Percentiles rank a stretch among this genome's conserved stretches.
These are phyloP conservation scores for Alternaria sp. DNA, from an alignment of 2,329 filamentous ascomycete species.

Conservation along the genomic window DNA sequence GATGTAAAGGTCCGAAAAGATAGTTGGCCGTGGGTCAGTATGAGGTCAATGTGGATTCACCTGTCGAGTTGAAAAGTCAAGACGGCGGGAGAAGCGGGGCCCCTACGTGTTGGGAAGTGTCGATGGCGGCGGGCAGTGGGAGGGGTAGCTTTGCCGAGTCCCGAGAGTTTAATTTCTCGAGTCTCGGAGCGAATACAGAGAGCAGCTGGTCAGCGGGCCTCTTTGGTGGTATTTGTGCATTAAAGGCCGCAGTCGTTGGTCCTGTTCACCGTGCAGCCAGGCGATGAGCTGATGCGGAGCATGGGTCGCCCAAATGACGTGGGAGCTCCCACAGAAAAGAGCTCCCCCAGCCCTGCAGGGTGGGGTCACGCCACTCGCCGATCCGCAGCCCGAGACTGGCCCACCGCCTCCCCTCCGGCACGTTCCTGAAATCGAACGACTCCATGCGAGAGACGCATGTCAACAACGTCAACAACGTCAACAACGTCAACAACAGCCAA, in stretches of 20 bases:
- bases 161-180: neutral
- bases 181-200: slow-evolving; percentile 1
- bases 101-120: slow-evolving; percentile 36
- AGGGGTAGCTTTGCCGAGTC: slow-evolving; percentile 26
- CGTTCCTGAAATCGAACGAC: slow-evolving; percentile 1
- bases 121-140: slow-evolving; percentile 14
- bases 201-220: neutral
- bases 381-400: slow-evolving; percentile 9
- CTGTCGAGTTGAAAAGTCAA: slow-evolving; percentile 27
- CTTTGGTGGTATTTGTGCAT: neutral
- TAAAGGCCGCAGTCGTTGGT: neutral
- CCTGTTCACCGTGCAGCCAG: slow-evolving; percentile 4
- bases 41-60: slow-evolving; percentile 37
- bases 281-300: slow-evolving; percentile 23
- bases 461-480: slow-evolving; percentile 2
- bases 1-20: slow-evolving; percentile 15
- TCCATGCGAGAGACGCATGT: neutral
- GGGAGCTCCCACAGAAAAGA: slow-evolving; percentile 26
- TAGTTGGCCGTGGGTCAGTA: slow-evolving; percentile 31
- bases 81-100: slow-evolving; percentile 32
- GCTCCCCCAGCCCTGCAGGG: slow-evolving; percentile 23
- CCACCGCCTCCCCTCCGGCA: slow-evolving; percentile 6
- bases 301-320: slow-evolving; percentile 28
- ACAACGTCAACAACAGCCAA: neutral
- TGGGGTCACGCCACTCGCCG: slow-evolving; percentile 29